phyloP scores from a whole-genome alignment of 2,329 filamentous ascomycete genomes.

The Beauveria sp. region DNA sequence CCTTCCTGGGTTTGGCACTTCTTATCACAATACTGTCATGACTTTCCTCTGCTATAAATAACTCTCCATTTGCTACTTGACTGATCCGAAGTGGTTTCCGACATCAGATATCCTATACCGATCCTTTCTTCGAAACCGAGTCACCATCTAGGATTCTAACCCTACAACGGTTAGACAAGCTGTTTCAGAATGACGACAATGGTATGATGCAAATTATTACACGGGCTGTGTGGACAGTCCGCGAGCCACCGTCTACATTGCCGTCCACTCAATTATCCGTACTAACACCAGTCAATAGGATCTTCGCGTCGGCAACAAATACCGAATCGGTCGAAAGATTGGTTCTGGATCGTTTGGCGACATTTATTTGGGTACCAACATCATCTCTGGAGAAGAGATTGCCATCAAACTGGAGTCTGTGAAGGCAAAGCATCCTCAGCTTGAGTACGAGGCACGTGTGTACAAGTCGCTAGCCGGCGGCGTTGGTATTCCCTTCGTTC shows the following conservation, averaged over 20 bases:
- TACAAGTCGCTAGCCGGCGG: constrained; percentile 86
- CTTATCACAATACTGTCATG: no score
- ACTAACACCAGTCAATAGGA: constrained; percentile 50
- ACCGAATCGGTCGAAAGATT: constrained; percentile 98
- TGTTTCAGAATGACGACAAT: constrained; percentile 41
- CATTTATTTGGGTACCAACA: constrained; percentile 98
- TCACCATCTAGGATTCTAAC: background rate
- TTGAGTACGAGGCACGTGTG: constrained; percentile 97
- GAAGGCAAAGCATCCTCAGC: constrained; percentile 98
- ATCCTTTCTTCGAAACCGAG: background rate
- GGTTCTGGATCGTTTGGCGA: constrained; percentile 96
- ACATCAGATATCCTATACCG: background rate
- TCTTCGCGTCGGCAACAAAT: constrained; percentile 98
- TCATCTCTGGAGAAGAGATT: constrained; percentile 98
- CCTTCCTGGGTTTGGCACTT: no score
- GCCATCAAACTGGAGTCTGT: constrained; percentile 99
- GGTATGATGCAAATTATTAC: constrained; percentile 30
- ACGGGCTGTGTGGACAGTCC: background rate
- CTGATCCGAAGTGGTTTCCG: background rate
- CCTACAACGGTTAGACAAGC: background rate
- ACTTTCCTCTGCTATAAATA: no score
- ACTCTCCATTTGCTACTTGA: background rate
- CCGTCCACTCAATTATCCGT: background rate
- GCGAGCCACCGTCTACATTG: no score
- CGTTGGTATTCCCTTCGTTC: constrained; percentile 96